Evolutionary conservation across 75 land plant species (phyloP).

Genomic region (Cryptomeria japonica): DNA sequence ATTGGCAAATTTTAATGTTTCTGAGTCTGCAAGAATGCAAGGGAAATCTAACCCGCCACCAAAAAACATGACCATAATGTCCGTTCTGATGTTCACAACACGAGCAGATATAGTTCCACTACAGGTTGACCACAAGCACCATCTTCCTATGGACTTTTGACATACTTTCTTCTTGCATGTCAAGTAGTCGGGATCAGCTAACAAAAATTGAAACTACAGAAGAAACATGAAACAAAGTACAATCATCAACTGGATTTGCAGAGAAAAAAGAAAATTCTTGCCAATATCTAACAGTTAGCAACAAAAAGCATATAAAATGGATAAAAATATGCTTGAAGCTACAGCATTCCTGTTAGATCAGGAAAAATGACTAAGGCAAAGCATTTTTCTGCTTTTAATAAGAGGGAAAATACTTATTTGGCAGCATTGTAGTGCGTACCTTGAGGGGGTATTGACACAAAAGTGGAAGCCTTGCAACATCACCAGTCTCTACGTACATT

Average conservation of each 20-base stretch:
- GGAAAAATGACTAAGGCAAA: background rate
- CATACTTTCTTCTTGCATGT: constrained; percentile 59
- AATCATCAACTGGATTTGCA: constrained; percentile 2
- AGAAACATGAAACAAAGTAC: constrained; percentile 1
- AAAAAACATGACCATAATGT: constrained; percentile 71
- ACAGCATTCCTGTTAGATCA: background rate
- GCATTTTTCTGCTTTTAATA: background rate
- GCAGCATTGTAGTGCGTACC: constrained; percentile 34
- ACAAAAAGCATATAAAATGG: background rate
- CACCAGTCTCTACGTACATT: constrained; percentile 71
- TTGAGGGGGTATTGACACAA: constrained; percentile 90
- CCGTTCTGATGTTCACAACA: constrained; percentile 82
- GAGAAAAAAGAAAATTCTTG: background rate
- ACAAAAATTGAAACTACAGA: constrained; percentile 66
- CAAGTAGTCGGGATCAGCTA: constrained; percentile 67
- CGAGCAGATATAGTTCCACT: constrained; percentile 68
- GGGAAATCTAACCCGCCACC: constrained; percentile 70
- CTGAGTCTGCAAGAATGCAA: constrained; percentile 52
- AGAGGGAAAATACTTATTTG: background rate
- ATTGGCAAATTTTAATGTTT: constrained; percentile 49
- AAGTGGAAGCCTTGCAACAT: constrained; percentile 56
- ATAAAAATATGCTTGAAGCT: background rate
- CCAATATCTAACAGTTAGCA: background rate
- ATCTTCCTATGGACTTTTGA: constrained; percentile 17
- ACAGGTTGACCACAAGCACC: constrained; percentile 54